Percentiles rank a stretch among this genome's conserved stretches.
Evolutionary conservation across 129 eudicot genomes (phyloP).

Genomic region (Saussurea involucrata): DNA sequence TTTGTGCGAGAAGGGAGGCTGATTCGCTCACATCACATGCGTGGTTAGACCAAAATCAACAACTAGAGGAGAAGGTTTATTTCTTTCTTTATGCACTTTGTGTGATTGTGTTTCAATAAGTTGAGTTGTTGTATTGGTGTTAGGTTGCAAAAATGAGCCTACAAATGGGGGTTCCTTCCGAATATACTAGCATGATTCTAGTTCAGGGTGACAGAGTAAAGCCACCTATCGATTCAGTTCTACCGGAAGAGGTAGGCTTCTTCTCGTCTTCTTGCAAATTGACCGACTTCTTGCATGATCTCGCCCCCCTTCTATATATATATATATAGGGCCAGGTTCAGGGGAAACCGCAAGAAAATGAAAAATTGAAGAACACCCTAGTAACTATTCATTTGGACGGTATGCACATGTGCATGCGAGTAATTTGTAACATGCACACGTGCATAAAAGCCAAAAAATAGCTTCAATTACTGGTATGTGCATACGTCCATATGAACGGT

Average conservation of each 20-base stretch:
- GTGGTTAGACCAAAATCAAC: constrained; percentile 63
- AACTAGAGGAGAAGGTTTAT: constrained; percentile 69
- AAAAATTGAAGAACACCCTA: no score
- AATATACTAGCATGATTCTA: constrained; percentile 60
- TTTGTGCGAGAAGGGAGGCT: constrained; percentile 67
- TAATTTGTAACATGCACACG: no score
- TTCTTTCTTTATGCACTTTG: neutral
- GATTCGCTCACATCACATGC: constrained; percentile 68
- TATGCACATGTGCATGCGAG: no score
- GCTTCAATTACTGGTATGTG: no score
- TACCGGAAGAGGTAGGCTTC: constrained; percentile 49
- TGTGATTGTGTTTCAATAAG: neutral
- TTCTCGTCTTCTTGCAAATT: no score
- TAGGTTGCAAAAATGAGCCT: constrained; percentile 75
- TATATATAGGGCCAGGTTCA: no score
- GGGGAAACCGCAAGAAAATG: no score
- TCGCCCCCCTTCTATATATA: neutral
- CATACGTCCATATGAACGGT: no score
- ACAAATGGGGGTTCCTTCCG: constrained; percentile 69
- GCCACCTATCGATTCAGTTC: constrained; percentile 34
- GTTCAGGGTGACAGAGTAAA: constrained; percentile 44
- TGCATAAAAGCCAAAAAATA: no score
- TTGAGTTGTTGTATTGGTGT: constrained; percentile 2
- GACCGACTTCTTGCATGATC: no score
- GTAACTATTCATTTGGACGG: no score